Evolutionary conservation across 495 filamentous ascomycete genomes (phyloP).

Genomic region (Apodospora peruviana): DNA sequence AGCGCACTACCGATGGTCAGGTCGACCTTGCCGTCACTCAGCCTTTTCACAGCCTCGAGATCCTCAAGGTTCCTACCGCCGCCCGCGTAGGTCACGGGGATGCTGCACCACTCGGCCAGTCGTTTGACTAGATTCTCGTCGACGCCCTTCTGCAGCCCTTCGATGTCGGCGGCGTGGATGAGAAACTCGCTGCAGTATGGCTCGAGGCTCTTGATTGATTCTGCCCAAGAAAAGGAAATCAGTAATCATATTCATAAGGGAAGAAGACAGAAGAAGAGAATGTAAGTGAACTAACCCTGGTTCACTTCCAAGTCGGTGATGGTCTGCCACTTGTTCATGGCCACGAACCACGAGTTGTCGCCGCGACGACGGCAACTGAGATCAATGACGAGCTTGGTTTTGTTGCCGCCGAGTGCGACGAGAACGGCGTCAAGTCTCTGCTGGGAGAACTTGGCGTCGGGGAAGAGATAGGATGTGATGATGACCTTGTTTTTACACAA

Average conservation of each 20-base stretch:
- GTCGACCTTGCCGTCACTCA: conserved; percentile 80
- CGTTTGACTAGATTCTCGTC: conserved; percentile 76
- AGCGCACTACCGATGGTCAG: conserved; percentile 93
- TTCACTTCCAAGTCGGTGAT: conserved; percentile 93
- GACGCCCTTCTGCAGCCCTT: conserved; percentile 84
- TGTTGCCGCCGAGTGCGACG: conserved; percentile 62
- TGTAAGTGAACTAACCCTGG: conserved; percentile 49
- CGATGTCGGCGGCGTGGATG: conserved; percentile 97
- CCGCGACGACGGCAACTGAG: conserved; percentile 77
- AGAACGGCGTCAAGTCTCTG: conserved; percentile 67
- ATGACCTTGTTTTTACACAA: conserved; percentile 62
- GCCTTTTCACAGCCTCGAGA: conserved; percentile 66
- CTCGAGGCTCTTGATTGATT: conserved; percentile 72
- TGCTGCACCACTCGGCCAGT: conserved; percentile 77
- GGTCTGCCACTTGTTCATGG: conserved; percentile 98
- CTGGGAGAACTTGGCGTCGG: conserved; percentile 71
- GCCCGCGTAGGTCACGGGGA: conserved; percentile 93
- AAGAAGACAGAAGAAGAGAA: background rate
- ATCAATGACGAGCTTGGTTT: conserved; percentile 83
- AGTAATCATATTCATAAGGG: background rate
- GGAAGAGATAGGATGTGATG: conserved; percentile 76
- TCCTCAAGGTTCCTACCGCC: conserved; percentile 79
- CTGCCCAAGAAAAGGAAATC: conserved; percentile 34
- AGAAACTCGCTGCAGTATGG: conserved; percentile 93
- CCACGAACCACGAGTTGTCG: conserved; percentile 75